A percentile compares a stretch with the other conserved stretches of the same genome.
These are phyloP conservation scores for Zopfia rhizophila DNA, from an alignment of 2,329 filamentous ascomycete genomes.

Conservation along the genomic window DNA sequence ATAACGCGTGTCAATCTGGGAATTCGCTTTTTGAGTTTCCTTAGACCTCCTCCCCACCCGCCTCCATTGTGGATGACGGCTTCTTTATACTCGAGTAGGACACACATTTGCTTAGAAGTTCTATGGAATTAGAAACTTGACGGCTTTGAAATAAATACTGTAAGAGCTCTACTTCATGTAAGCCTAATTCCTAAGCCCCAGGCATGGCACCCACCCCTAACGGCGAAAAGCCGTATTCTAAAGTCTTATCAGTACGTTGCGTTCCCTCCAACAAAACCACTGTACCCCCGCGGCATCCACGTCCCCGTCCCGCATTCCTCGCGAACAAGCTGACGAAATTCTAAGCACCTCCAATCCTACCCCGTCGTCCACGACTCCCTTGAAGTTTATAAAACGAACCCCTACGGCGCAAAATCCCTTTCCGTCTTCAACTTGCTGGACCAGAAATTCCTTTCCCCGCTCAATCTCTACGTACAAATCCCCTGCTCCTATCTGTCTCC, in stretches of 20 bases:
- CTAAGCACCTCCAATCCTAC: conserved; percentile 84
- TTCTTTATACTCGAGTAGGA: no score
- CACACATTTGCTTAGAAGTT: no score
- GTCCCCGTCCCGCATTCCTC: not conserved
- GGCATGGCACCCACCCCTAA: conserved; percentile 44
- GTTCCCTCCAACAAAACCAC: no score
- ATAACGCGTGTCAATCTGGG: no score
- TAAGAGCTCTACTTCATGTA: no score
- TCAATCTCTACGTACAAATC: conserved; percentile 80
- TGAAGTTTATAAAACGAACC: conserved; percentile 80
- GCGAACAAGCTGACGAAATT: not conserved
- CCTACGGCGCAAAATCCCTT: conserved; percentile 84
- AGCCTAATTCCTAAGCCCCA: no score
- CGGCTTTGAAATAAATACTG: no score
- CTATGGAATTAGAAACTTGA: no score
- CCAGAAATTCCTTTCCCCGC: conserved; percentile 77
- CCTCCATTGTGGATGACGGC: no score
- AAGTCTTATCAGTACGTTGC: conserved; percentile 51
- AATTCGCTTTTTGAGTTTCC: no score
- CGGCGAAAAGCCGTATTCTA: conserved; percentile 52
- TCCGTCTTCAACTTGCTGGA: conserved; percentile 79
- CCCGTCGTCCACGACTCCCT: conserved; percentile 84
- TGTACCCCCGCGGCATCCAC: not conserved
- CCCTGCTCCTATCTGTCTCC: conserved; percentile 86
- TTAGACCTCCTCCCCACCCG: no score